Evolutionary conservation across 345 rosid species (phyloP), one percentile per base, ranked within the genome.

Genomic region (Cochlearia excelsa): DNA sequence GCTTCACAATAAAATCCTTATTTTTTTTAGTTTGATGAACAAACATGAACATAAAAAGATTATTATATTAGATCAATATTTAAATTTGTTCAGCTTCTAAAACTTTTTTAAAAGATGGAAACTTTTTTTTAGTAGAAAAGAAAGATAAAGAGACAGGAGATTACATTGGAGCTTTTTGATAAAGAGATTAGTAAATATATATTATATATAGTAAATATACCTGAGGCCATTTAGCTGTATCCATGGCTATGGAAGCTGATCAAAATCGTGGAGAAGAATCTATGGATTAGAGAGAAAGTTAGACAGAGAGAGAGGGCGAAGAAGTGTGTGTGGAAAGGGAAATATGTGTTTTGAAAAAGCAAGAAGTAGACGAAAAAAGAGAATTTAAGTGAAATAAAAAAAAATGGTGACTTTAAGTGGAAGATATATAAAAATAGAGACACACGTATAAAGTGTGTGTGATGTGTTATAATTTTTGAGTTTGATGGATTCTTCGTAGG

Each of bases 141-240:
- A 43, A 43, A 61, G 47, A 40, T 26, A 52, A 42, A 2, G n/a
- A n/a, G n/a, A n/a, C n/a, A n/a, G 11, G 27, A 38, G 37, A 10
- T 47, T 34, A 26, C 27, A 3, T 16, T 27, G 11, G 7, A 61
- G 41, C 39, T 8, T 42, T 44, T 30, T 23, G 29, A 51, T 16
- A n/a, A 30, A 62, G 42, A 42, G 38, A 40, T 0, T 7, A 31
- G 38, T 30, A 34, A 23, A 9, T 4, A 39, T 5, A 38, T 3
- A 16, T 4, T 3, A 16, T 4, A 37, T 7, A 54, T 27, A 3
- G 23, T 16, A 64, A 2, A 10, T 1, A 62, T 67, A 91, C 98
- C 96, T 85, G 96, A 75, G 96, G 90, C 96, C 96, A 91, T 72
- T 84, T 86, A 75, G 90, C 90, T 53, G 88, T 85, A 74, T 88